Conservation (phyloP, 345 rosid species). For the Syzygium aromaticum region DNA sequence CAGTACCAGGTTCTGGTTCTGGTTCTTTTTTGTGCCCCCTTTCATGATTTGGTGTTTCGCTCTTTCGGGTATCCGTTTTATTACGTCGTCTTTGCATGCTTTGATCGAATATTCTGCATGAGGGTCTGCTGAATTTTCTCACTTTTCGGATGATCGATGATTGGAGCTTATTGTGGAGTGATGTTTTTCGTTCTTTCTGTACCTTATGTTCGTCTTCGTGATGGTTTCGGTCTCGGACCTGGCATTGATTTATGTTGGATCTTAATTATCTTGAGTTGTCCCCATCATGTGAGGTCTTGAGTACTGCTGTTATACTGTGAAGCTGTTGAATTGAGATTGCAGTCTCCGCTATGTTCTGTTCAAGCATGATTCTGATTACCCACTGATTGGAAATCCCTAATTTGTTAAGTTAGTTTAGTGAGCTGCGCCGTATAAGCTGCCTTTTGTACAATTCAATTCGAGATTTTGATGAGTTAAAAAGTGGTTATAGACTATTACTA, state of each 20-base stretch:
- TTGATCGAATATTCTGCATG: not conserved
- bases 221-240: not conserved
- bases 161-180: not conserved
- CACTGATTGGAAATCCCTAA: not conserved
- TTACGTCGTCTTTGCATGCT: not conserved
- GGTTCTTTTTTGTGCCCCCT: not conserved
- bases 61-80: not conserved
- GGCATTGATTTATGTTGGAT: not conserved
- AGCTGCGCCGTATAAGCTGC: not conserved
- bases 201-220: not conserved
- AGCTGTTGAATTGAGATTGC: not conserved
- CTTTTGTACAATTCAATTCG: not conserved
- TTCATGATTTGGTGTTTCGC: not conserved
- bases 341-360: not conserved
- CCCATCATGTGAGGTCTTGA: not conserved
- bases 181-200: not conserved
- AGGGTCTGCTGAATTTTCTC: not conserved
- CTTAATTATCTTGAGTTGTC: not conserved
- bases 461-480: not conserved
- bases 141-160: not conserved
- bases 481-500: not conserved
- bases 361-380: not conserved
- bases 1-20: not conserved
- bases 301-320: not conserved
- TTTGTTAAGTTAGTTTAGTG: not conserved